Conservation (phyloP, 805 yeast species). For the Ogataea populi-albae region DNA sequence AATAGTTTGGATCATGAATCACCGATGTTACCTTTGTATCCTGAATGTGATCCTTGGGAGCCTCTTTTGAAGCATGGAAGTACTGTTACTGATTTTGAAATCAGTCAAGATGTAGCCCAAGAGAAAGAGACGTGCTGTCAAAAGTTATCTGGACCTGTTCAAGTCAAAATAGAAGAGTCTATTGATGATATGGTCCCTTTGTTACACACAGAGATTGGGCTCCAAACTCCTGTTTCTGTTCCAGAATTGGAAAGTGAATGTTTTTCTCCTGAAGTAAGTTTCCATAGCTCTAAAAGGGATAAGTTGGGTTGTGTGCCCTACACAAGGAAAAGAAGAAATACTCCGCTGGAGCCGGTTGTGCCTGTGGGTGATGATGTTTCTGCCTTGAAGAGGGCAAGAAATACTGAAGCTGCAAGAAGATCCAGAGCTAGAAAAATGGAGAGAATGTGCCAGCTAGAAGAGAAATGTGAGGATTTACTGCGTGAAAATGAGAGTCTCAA, state of each 20-base stretch:
- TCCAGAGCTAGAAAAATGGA: slow-evolving; percentile 92
- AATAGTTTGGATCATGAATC: slow-evolving; percentile 35
- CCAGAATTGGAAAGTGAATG: slow-evolving; percentile 1
- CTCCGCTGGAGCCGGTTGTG: slow-evolving; percentile 70
- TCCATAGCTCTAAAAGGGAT: slow-evolving; percentile 44
- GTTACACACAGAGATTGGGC: slow-evolving; percentile 1
- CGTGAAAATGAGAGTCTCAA: slow-evolving; percentile 57
- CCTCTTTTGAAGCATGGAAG: slow-evolving; percentile 51
- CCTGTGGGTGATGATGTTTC: slow-evolving; percentile 60
- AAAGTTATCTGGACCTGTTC: too few relatives aligned
- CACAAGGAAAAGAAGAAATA: slow-evolving; percentile 70
- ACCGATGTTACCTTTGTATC: slow-evolving; percentile 61
- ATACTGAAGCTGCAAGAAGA: slow-evolving; percentile 97
- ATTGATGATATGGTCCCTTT: slow-evolving; percentile 15
- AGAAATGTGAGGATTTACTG: slow-evolving; percentile 63
- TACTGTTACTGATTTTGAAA: too few relatives aligned
- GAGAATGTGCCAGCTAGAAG: slow-evolving; percentile 80
- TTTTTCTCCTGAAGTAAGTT: too few relatives aligned
- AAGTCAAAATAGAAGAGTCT: slow-evolving; percentile 18
- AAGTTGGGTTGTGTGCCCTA: slow-evolving; percentile 73
- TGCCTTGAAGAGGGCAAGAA: slow-evolving; percentile 86
- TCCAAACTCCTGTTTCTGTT: neutral
- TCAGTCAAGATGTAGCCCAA: too few relatives aligned
- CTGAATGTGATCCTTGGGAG: slow-evolving; percentile 45
- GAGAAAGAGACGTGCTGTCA: too few relatives aligned